These are phyloP conservation scores for Lycium ferocissimum DNA, from an alignment of 257 asterid genomes.

Conservation along the genomic window DNA sequence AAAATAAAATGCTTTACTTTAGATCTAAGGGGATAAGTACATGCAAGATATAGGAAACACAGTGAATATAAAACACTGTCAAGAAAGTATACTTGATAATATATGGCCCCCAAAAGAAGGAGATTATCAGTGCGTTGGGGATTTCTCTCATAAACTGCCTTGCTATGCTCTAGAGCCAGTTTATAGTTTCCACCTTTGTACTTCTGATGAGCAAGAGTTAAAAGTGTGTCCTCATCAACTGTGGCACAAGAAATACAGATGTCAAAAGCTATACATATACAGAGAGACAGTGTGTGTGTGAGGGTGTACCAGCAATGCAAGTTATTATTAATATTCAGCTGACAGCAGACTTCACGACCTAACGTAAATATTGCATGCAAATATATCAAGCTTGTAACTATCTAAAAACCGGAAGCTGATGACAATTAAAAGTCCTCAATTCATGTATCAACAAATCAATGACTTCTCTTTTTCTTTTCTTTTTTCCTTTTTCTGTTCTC, in stretches of 20 bases:
- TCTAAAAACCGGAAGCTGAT: not conserved
- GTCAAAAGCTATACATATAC: not conserved
- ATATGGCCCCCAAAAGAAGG: constrained; percentile 89
- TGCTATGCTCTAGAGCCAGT: constrained; percentile 91
- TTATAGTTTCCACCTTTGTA: constrained; percentile 87
- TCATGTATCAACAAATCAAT: not conserved
- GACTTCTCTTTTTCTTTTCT: not conserved
- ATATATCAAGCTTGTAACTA: not conserved
- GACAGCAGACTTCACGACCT: not conserved
- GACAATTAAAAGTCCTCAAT: not conserved
- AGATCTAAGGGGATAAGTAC: not conserved
- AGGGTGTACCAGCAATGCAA: not conserved
- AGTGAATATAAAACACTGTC: not conserved
- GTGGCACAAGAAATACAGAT: constrained; percentile 39
- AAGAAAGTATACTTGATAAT: constrained; percentile 71
- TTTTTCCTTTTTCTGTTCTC: not conserved
- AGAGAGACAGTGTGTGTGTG: not conserved
- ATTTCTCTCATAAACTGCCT: constrained; percentile 81
- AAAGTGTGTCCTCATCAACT: constrained; percentile 90
- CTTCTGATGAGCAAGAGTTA: constrained; percentile 89
- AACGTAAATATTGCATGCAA: not conserved
- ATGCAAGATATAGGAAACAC: not conserved
- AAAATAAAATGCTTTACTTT: constrained; percentile 5
- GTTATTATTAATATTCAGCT: not conserved
- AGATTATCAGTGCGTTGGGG: constrained; percentile 93